Evolutionary conservation across 495 filamentous ascomycete species (phyloP), one percentile per base, ranked within the genome.

Genomic region (Lophium mytilinum): DNA sequence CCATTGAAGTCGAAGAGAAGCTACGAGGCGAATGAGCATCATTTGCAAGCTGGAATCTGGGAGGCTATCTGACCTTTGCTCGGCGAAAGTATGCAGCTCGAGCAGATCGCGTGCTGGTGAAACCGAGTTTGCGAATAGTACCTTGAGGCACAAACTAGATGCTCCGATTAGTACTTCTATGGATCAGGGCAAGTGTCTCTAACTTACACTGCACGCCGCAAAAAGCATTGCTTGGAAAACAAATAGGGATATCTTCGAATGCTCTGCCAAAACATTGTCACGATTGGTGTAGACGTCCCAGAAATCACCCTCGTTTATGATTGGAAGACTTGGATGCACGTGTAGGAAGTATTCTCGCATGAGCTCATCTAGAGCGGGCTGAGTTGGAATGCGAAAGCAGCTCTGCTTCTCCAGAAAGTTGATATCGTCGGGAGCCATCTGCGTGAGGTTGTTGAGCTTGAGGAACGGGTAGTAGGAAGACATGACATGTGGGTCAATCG

Each of bases 171-270:
- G 11, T 0, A 41, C 8, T 1, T 2, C 4, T 41, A 12, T 9
- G 19, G 10, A 14, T 52, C 3, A 3, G 37, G 18, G 33, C n/a
- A 19, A 17, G 39, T 41, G 12, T 9, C 39, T 2, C 1, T 3
- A 9, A 64, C 73, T 51, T 64, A 79, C 76, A 37, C 71, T 69
- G 47, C 72, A 76, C 19, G 70, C 72, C 7, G 72, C 73, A 49
- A 79, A 79, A 30, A 79, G 54, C 17, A 79, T 60, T 19, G 75
- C 71, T 57, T 77, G 75, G 35, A 78, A 75, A 12, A 80, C 66
- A 52, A 79, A 76, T 4, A 79, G 62, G 0, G 76, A 75, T 18
- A 78, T 63, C 35, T 66, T 71, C 1, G 39, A 41, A 17, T 17
- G 17, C 1, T 41, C 39, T 17, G 3, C 39, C 1, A 12, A 9